phyloP scores from a whole-genome alignment of 176 grass and related monocot genomes.

The Metroxylon sagu region DNA sequence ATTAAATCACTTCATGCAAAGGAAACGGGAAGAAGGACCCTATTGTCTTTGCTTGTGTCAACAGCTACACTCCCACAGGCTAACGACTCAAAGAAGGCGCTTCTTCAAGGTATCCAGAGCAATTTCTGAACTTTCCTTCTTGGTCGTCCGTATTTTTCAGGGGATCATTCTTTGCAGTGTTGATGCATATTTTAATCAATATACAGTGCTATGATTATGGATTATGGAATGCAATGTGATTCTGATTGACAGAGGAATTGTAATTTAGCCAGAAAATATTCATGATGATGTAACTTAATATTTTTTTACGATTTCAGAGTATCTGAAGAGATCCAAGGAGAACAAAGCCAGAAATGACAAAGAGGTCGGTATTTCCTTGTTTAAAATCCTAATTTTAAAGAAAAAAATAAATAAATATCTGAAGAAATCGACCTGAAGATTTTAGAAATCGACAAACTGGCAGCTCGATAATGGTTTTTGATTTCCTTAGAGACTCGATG shows the following conservation, averaged over 20 bases:
- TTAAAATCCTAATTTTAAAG: background rate
- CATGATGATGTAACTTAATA: background rate
- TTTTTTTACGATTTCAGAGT: constrained; percentile 27
- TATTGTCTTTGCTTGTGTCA: constrained; percentile 27
- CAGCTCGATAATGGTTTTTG: background rate
- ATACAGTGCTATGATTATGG: too few relatives aligned
- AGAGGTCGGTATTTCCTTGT: constrained; percentile 36
- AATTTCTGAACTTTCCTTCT: background rate
- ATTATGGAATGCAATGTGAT: too few relatives aligned
- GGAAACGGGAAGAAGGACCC: background rate
- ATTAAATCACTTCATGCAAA: constrained; percentile 23
- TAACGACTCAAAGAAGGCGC: constrained; percentile 51
- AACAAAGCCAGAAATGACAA: constrained; percentile 92
- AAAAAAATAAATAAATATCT: too few relatives aligned
- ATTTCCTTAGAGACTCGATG: constrained; percentile 52
- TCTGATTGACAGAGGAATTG: too few relatives aligned
- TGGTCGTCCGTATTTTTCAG: too few relatives aligned
- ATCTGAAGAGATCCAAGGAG: constrained; percentile 69
- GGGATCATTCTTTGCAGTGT: too few relatives aligned
- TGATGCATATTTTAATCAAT: too few relatives aligned
- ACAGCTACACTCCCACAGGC: constrained; percentile 42
- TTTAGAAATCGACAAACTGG: background rate
- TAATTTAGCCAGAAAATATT: background rate
- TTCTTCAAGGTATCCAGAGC: constrained; percentile 54
- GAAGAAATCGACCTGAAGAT: background rate